Percentiles rank a stretch among this genome's conserved stretches.
Conservation (phyloP, 1,284 basidiomycete genomes). For the Mycena sp. region DNA sequence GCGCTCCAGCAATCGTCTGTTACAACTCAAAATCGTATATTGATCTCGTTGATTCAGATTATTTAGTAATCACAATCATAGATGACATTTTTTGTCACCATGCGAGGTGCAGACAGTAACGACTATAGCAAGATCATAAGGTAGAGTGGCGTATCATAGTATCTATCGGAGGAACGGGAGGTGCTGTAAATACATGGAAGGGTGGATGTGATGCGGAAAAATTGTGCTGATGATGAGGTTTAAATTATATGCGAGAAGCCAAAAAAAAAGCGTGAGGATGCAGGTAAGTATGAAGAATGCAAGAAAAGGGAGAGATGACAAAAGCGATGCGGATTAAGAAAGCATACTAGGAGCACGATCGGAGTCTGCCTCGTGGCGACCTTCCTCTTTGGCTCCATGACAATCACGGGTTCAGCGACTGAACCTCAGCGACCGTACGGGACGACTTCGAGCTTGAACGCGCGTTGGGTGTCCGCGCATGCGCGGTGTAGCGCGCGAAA, state of each 20-base stretch:
- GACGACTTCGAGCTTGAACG: slow-evolving; percentile 75
- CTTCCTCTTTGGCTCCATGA: slow-evolving; percentile 25
- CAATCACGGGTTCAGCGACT: not conserved
- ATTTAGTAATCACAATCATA: not conserved
- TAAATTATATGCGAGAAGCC: slow-evolving; percentile 28
- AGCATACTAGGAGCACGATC: slow-evolving; percentile 25
- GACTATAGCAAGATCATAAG: slow-evolving; percentile 19
- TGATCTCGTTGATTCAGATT: no score
- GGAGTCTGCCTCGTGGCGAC: slow-evolving; percentile 19
- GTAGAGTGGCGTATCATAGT: slow-evolving; percentile 18
- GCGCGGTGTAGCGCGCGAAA: slow-evolving; percentile 73
- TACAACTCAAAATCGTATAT: no score
- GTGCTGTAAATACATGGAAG: slow-evolving; percentile 30
- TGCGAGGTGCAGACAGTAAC: not conserved
- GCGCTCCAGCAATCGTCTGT: no score
- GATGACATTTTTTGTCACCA: slow-evolving; percentile 2
- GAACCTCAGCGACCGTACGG: slow-evolving; percentile 49
- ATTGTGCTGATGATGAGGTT: slow-evolving; percentile 17
- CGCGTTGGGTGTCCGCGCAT: slow-evolving; percentile 71
- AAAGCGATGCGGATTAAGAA: slow-evolving; percentile 34
- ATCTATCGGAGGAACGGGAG: slow-evolving; percentile 13
- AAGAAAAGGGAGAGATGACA: slow-evolving; percentile 30
- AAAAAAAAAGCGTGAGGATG: slow-evolving; percentile 20
- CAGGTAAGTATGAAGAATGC: slow-evolving; percentile 21
- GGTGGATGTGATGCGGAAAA: slow-evolving; percentile 12